Base-by-base conservation (phyloP, 179 eudicot species). In the Vitellaria paradoxa region DNA sequence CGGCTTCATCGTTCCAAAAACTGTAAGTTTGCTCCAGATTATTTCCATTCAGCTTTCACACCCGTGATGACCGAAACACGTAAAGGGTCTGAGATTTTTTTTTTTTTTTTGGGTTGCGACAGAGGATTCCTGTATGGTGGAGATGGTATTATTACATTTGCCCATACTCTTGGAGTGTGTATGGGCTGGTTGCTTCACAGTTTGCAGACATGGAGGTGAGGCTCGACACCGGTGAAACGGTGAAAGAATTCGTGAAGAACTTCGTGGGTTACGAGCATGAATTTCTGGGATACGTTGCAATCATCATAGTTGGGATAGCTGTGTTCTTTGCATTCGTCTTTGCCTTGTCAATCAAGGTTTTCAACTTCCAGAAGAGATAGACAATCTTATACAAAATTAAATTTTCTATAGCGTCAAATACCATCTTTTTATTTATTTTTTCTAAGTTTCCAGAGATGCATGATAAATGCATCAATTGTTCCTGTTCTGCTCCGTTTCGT, bases 51-150 rank as follows among this genome's bases (percentile, higher is more conserved):
- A 42, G 45, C 45, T 42, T 42, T 42, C 45, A 42, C 45, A 2
- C 45, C 45, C 45, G 3, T 42, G 45, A 42, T 42, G 45, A 42
- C 3, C 45, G 3, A 42, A 42, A 5, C 45, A 42, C 6, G 45
- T 1, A 42, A 42, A 59, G 20, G 23, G 24, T 40, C 55, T 64
- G 17, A 14, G 49, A 56, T 37, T 42, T 57, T 18, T 26, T 0
- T 20, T 18, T 68, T 18, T 66, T 63, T 13, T 7, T 30, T 66
- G n/a, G n/a, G n/a, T 69, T 47, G 9, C 55, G 24, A 75, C 89
- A 89, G 92, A 86, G 88, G 52, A 87, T 89, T 13, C 92, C 91
- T 0, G 73, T 81, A 21, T 89, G 92, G 92, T 89, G 87, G 91
- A 85, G 88, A 79, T 87, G 93, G 93, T 92, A 90, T 79, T 90